Evolutionary conservation across 176 grass and related monocot genomes (phyloP).

Genomic region (Luzula sylvatica): DNA sequence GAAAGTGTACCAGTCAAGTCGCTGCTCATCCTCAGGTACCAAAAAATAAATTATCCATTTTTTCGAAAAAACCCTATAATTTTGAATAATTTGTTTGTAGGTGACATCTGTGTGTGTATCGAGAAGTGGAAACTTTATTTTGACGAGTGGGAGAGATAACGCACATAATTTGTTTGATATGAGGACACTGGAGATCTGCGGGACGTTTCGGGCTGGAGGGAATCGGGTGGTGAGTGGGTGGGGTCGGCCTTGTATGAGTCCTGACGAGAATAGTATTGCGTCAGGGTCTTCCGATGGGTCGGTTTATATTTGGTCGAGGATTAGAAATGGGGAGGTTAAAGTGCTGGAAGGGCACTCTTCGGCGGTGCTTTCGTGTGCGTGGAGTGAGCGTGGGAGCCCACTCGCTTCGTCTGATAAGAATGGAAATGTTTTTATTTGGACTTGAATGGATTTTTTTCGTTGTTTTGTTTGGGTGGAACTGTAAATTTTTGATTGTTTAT

Average conservation of each 20-base stretch:
- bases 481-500: no score
- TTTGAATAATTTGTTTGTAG: no score
- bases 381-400: conserved; percentile 50
- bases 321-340: conserved; percentile 29
- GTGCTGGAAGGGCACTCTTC: conserved; percentile 69
- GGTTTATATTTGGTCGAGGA: conserved; percentile 72
- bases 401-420: conserved; percentile 73
- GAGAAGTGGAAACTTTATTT: conserved; percentile 51
- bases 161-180: conserved; percentile 84
- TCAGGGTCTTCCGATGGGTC: conserved; percentile 73
- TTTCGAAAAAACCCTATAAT: no score
- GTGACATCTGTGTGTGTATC: conserved; percentile 75
- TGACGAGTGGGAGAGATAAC: conserved; percentile 86
- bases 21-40: conserved; percentile 44
- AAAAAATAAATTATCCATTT: not conserved
- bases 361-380: conserved; percentile 51
- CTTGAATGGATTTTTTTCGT: conserved; percentile 26
- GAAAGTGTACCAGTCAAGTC: conserved; percentile 56
- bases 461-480: conserved; percentile 2
- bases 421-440: conserved; percentile 86
- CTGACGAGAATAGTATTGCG: conserved; percentile 64
- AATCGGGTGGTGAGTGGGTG: conserved; percentile 49
- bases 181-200: conserved; percentile 75
- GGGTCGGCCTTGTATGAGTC: conserved; percentile 69
- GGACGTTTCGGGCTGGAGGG: conserved; percentile 51